These are phyloP conservation scores for Pythium aristosporum DNA, from an alignment of 352 stramenopile genomes.

Conservation along the genomic window DNA sequence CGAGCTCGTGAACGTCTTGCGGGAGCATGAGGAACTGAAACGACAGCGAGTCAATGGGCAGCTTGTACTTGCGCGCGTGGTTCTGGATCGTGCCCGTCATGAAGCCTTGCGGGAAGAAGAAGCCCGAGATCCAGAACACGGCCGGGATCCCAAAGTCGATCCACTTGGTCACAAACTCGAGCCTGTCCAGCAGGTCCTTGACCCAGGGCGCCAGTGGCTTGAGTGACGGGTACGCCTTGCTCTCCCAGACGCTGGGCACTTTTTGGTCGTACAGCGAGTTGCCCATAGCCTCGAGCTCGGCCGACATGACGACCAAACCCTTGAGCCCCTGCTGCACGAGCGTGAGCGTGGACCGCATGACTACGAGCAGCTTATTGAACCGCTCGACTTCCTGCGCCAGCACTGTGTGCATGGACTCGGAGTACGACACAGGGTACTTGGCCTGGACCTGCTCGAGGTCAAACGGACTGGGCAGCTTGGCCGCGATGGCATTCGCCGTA, in stretches of 20 bases:
- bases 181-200: conserved; percentile 79
- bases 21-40: conserved; percentile 88
- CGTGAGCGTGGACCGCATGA: conserved; percentile 67
- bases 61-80: conserved; percentile 83
- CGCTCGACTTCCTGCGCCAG: conserved; percentile 86
- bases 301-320: conserved; percentile 84
- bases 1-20: conserved; percentile 54
- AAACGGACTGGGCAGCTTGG: conserved; percentile 57
- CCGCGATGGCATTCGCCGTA: conserved; percentile 67
- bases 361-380: conserved; percentile 76
- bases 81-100: conserved; percentile 93
- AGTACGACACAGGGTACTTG: conserved; percentile 89
- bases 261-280: conserved; percentile 88
- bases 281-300: conserved; percentile 84
- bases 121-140: conserved; percentile 90
- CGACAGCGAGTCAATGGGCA: conserved; percentile 92
- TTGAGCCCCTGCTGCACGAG: conserved; percentile 74
- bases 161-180: conserved; percentile 74
- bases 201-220: conserved; percentile 89
- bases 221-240: conserved; percentile 88
- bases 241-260: conserved; percentile 86
- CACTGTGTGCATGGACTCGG: conserved; percentile 96
- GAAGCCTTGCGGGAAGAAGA: conserved; percentile 93
- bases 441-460: conserved; percentile 77
- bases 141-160: conserved; percentile 70